Base-by-base conservation (phyloP, 495 filamentous ascomycete genomes). In the Lentithecium fluviatile region DNA sequence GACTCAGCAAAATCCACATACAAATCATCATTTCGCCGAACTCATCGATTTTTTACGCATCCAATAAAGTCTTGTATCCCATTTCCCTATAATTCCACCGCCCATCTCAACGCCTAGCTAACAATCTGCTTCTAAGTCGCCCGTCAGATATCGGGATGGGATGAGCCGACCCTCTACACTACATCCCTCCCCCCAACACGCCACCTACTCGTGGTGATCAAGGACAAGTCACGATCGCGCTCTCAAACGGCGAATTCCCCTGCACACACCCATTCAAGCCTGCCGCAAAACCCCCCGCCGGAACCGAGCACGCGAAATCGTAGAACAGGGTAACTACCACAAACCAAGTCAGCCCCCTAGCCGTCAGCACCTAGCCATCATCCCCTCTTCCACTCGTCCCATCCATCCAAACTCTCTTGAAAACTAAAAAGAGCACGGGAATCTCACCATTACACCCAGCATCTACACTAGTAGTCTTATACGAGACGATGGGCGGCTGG, bases 381-480 rank as follows among this genome's bases (percentile, higher is more conserved):
- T 36, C 34, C 21, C 2, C 21, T 26, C 26, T 4, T 40, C 57
- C 6, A 11, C 17, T 32, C 42, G n/a, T n/a, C 24, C 34, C 6
- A 20, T 26, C 2, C 24, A 23, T 25, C 40, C 25, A 34, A 4
- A 2, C 12, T 20, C 15, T 21, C 17, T 32, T 26, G 19, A 63
- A n/a, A n/a, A n/a, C n/a, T n/a, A n/a, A n/a, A n/a, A n/a, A n/a
- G n/a, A n/a, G n/a, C n/a, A n/a, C n/a, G n/a, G n/a, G n/a, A n/a
- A n/a, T n/a, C 60, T 52, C 52, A 63, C 60, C 53, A 17, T 15
- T 42, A 25, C 60, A 57, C 37, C 60, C 60, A 11, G 52, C 13
- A n/a, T 4, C 21, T 17, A 19, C 37, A 12, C 48, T 38, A 1
- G 25, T 13, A 34, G 38, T 21, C 26, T 51, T 57, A 20, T 63